These are phyloP conservation scores for Torrubiella hemipterigena DNA, from an alignment of 2,329 filamentous ascomycete genomes.

Conservation along the genomic window DNA sequence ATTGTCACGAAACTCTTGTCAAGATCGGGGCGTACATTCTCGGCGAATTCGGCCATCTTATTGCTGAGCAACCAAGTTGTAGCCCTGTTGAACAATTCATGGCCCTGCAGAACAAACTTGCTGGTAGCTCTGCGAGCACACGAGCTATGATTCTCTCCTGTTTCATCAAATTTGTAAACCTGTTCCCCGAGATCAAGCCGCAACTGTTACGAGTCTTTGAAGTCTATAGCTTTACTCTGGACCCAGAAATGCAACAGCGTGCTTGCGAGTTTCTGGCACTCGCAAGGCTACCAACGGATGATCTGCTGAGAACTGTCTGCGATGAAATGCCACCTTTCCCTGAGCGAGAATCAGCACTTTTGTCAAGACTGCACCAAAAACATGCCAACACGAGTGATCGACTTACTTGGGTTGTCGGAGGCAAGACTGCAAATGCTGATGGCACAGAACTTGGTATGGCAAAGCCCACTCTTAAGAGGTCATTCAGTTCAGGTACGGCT, in stretches of 20 bases:
- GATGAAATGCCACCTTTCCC: constrained; percentile 99
- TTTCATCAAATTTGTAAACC: constrained; percentile 95
- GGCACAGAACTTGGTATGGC: constrained; percentile 67
- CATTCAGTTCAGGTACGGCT: constrained; percentile 55
- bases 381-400: constrained; percentile 88
- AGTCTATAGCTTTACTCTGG: constrained; percentile 85
- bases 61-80: constrained; percentile 83
- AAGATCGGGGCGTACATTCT: constrained; percentile 96
- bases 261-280: constrained; percentile 90
- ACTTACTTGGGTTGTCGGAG: constrained; percentile 94
- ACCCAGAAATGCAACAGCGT: constrained; percentile 90
- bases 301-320: constrained; percentile 83
- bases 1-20: constrained; percentile 92
- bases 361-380: constrained; percentile 90
- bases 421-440: constrained; percentile 84
- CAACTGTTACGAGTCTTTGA: constrained; percentile 85
- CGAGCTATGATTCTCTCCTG: constrained; percentile 89
- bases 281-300: constrained; percentile 76
- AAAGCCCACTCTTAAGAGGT: constrained; percentile 73
- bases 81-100: constrained; percentile 96
- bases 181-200: constrained; percentile 97
- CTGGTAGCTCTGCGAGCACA: constrained; percentile 77
- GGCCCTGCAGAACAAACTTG: constrained; percentile 81
- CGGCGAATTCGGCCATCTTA: constrained; percentile 92
- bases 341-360: constrained; percentile 78